Evolutionary conservation across 768 basidiomycete species (phyloP), one percentile per base, ranked within the genome.

Genomic region (Termitomyces bulborhizus): DNA sequence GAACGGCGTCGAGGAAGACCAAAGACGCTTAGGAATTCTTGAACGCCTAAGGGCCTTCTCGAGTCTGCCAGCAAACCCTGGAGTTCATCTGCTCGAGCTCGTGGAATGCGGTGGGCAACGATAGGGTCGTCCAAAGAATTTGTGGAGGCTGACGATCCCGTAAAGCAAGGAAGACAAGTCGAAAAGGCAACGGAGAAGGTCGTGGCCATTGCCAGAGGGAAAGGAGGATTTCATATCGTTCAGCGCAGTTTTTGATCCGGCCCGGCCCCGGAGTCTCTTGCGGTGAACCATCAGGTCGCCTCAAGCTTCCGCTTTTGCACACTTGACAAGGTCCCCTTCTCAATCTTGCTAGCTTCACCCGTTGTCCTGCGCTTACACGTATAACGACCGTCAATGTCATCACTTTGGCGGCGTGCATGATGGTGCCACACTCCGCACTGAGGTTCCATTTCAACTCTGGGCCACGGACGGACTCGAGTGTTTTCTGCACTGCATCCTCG

Each of bases 131-230:
- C 39, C 37, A 68, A 61, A 27, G 66, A 66, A 47, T 67, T 60
- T 39, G 60, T 55, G 4, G 66, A 64, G 41, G 66, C 42, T 24
- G 56, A 61, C 3, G 49, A 56, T 42, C 37, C 57, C 21, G 67
- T 57, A 61, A 86, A 70, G 65, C 84, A 88, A 55, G 82, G 74
- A 4, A 85, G 71, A 65, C 86, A 88, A 21, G 84, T 75, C 46
- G 74, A 71, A 55, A 86, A 64, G 15, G 80, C 82, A 36, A 84
- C 81, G 41, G 86, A 86, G 57, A 75, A 75, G 8, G 64, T 55
- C 37, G 62, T 55, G 15, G 67, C 64, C 73, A 74, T 74, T 34
- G 57, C 24, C 34, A 45, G 31, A 53, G n/a, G 31, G 8, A 18
- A n/a, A 29, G 42, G 31, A 48, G 40, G 46, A 8, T 48, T 37